Conservation (phyloP, 2,329 filamentous ascomycete species). For the Fusarium caatingaense region DNA sequence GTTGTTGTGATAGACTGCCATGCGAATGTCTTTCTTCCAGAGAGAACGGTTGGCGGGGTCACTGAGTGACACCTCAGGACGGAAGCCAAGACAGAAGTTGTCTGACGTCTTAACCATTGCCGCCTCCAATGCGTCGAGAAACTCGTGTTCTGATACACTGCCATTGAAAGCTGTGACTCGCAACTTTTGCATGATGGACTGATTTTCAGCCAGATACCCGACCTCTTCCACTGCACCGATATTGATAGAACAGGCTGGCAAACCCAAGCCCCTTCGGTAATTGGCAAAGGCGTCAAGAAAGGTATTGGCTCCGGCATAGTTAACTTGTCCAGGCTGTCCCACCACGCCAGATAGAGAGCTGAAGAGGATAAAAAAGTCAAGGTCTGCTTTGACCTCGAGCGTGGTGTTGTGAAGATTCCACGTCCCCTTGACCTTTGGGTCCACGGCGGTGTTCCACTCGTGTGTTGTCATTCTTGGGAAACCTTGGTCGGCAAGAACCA, state of each 20-base stretch:
- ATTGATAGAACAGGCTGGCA: background rate
- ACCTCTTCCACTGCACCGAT: constrained; percentile 9
- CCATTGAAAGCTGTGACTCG: background rate
- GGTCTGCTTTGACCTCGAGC: background rate
- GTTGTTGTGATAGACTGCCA: constrained; percentile 7
- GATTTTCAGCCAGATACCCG: constrained; percentile 2
- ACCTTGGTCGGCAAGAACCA: constrained; percentile 5
- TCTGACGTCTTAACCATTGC: background rate
- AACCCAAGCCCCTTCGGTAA: background rate
- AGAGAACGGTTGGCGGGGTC: background rate
- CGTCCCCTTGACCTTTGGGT: background rate
- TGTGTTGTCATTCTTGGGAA: background rate
- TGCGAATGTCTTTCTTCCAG: constrained; percentile 12
- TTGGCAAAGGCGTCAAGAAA: constrained; percentile 9
- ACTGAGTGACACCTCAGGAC: background rate
- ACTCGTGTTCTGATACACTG: constrained; percentile 2
- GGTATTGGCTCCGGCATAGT: constrained; percentile 9
- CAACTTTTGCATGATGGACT: constrained; percentile 8
- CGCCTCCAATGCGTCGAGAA: background rate
- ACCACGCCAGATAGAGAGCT: constrained; percentile 1
- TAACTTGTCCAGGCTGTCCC: constrained; percentile 5
- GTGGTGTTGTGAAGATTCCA: constrained; percentile 10
- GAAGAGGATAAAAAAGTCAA: constrained; percentile 13
- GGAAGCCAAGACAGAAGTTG: constrained; percentile 3
- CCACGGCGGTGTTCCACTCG: constrained; percentile 1